Conservation (phyloP, 164 flowering plant genomes). For the Umbellularia californica region DNA sequence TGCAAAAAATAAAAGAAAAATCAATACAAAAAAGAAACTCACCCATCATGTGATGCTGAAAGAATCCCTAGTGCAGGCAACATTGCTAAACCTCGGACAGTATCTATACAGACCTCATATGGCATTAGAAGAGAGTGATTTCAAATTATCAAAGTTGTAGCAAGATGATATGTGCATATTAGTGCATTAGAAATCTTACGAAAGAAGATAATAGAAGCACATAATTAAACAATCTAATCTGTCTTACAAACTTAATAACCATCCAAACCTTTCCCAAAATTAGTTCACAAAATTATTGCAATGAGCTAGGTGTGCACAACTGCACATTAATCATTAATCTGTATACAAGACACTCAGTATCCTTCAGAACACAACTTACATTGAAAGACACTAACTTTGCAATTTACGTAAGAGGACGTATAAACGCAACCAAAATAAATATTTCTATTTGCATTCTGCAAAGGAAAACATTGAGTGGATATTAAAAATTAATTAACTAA, state of each 20-base stretch:
- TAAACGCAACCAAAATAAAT: too few relatives aligned
- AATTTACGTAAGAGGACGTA: too few relatives aligned
- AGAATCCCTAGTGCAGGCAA: slow-evolving; percentile 85
- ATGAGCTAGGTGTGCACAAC: neutral
- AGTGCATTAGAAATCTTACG: neutral
- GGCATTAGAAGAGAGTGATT: slow-evolving; percentile 5
- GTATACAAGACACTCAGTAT: neutral
- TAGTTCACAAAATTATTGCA: neutral
- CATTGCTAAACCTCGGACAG: slow-evolving; percentile 83
- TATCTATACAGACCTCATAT: slow-evolving; percentile 51
- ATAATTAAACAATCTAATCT: neutral
- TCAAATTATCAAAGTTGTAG: neutral
- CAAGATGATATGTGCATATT: neutral
- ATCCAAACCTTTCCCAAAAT: neutral
- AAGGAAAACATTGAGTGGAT: too few relatives aligned
- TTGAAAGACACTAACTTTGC: neutral
- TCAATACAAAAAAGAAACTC: slow-evolving; percentile 9
- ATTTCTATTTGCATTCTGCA: too few relatives aligned
- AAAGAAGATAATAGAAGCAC: neutral
- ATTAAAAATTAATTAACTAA: too few relatives aligned
- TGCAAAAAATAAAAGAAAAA: neutral
- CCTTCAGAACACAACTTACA: neutral
- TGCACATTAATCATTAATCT: neutral
- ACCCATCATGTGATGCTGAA: slow-evolving; percentile 99
- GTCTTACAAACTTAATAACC: neutral